Evolutionary conservation across 2,329 filamentous ascomycete species (phyloP).

Genomic region (Colletotrichum chrysophilum): DNA sequence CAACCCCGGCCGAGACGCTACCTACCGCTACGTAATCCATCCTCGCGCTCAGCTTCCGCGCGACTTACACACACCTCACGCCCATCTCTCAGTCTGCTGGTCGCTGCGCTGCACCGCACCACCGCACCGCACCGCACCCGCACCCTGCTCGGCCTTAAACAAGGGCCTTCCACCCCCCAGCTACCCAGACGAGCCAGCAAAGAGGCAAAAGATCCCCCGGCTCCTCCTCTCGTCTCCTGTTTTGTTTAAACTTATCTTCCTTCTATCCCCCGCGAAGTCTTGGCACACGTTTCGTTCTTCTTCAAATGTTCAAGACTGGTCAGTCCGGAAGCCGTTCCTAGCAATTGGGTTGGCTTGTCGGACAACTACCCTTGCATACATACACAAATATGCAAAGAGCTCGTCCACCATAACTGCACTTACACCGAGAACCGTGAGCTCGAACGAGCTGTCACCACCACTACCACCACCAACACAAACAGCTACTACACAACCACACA

Average conservation of each 20-base stretch:
- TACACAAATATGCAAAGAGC: conserved; percentile 19
- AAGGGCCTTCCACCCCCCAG: conserved; percentile 14
- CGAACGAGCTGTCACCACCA: conserved; percentile 1
- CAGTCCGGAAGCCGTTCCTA: conserved; percentile 22
- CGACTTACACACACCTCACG: conserved; percentile 14
- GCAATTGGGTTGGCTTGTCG: conserved; percentile 18
- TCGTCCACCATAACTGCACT: conserved; percentile 20
- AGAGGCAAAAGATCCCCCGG: conserved; percentile 21
- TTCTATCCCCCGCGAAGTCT: conserved; percentile 22
- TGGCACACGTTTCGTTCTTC: conserved; percentile 20
- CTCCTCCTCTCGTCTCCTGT: conserved; percentile 15
- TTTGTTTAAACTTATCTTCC: conserved; percentile 22
- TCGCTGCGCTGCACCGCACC: not conserved
- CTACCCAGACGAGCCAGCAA: conserved; percentile 17
- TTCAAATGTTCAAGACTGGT: conserved; percentile 20
- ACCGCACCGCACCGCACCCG: conserved; percentile 3
- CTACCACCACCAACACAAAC: conserved; percentile 10
- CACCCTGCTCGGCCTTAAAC: conserved; percentile 21
- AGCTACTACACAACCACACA: conserved; percentile 23
- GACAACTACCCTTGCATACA: conserved; percentile 17
- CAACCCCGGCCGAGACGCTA: conserved; percentile 23
- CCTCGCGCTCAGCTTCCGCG: conserved; percentile 20
- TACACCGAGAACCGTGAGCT: conserved; percentile 21
- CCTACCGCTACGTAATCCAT: conserved; percentile 24
- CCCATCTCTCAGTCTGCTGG: not conserved